Conservation (phyloP, 2,329 filamentous ascomycete genomes). For the Elsinoe perseae region DNA sequence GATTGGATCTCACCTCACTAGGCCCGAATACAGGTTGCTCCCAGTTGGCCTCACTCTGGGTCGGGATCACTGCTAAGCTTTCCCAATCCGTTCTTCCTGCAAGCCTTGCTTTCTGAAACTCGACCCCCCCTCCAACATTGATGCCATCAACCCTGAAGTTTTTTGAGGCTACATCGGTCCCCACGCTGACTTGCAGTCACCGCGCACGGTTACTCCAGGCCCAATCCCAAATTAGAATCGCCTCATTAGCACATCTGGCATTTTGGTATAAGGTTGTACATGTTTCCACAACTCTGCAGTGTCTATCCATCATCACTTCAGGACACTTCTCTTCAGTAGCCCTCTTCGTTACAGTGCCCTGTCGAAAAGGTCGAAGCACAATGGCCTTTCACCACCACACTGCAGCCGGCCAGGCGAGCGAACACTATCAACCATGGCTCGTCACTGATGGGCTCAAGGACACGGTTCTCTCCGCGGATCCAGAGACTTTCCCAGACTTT, state of each 20-base stretch:
- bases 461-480: conserved; percentile 10
- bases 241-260: conserved; percentile 10
- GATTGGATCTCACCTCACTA: conserved; percentile 10
- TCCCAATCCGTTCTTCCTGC: not conserved
- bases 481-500: conserved; percentile 9
- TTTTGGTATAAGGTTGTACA: conserved; percentile 14
- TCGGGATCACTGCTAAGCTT: conserved; percentile 5
- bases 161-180: conserved; percentile 9
- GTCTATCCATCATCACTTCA: conserved; percentile 3
- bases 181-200: conserved; percentile 8
- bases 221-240: conserved; percentile 13
- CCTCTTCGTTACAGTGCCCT: not conserved
- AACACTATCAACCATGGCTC: conserved; percentile 12
- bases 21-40: not conserved
- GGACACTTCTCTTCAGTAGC: conserved; percentile 11
- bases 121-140: conserved; percentile 4
- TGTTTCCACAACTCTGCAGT: conserved; percentile 2
- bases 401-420: conserved; percentile 9
- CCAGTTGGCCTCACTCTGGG: conserved; percentile 9
- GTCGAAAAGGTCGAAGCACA: conserved; percentile 3
- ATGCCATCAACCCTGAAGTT: not conserved
- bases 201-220: conserved; percentile 3
- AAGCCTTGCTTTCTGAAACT: conserved; percentile 9
- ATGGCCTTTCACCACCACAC: conserved; percentile 8
- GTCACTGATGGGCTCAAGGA: conserved; percentile 7